Evolutionary conservation across 208 protist species (phyloP).

Genomic region (Acanthamoeba castellanii): DNA sequence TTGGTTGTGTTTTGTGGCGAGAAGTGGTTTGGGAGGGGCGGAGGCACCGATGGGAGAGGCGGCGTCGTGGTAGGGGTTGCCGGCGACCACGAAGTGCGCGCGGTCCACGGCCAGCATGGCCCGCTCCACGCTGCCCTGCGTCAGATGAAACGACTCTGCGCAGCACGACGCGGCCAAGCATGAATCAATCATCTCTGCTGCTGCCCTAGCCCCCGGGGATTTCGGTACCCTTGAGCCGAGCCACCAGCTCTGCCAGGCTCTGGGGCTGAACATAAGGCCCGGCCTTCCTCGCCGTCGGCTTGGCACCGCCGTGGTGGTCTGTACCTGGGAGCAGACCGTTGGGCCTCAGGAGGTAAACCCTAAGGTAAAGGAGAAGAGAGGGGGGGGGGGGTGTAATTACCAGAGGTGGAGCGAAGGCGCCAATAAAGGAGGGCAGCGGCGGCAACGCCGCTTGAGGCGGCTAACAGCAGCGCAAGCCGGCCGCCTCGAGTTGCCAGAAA

Average conservation of each 20-base stretch:
- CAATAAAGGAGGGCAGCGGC: background rate
- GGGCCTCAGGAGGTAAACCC: too few species aligned
- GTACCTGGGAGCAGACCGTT: too few species aligned
- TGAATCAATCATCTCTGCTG: background rate
- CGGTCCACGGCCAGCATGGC: slow-evolving; percentile 66
- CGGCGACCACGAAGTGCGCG: slow-evolving; percentile 19
- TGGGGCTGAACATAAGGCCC: background rate
- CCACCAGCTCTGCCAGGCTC: background rate
- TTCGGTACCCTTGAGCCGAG: background rate
- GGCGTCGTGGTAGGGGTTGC: slow-evolving; percentile 65
- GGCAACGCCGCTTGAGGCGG: background rate
- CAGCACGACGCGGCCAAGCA: background rate
- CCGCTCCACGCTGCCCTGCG: background rate
- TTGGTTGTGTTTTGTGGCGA: background rate
- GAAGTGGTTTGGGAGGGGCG: too few species aligned
- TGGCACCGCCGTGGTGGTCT: too few species aligned
- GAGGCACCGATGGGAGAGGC: slow-evolving; percentile 16
- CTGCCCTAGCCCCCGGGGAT: background rate
- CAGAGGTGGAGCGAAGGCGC: too few species aligned
- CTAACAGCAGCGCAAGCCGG: background rate
- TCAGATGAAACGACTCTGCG: slow-evolving; percentile 35
- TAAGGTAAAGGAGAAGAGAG: too few species aligned
- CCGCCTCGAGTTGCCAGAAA: too few species aligned
- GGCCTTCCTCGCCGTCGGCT: background rate
- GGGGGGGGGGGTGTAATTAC: too few species aligned